Conservation (phyloP, 2,329 filamentous ascomycete species). For the Chrysoporthe austroafricana region DNA sequence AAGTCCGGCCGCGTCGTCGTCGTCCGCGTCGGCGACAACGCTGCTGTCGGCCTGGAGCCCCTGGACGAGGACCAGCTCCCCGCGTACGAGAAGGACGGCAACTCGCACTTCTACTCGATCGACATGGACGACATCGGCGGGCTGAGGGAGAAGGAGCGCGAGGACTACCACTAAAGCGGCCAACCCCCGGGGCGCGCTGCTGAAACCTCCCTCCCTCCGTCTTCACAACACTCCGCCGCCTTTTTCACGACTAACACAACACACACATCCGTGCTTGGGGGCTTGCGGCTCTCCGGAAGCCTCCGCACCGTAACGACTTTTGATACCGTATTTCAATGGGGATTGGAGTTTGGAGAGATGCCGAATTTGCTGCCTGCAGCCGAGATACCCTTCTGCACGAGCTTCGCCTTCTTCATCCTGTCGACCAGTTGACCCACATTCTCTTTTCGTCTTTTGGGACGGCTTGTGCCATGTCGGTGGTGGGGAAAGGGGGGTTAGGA, state of each 20-base stretch:
- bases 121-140: conserved; percentile 95
- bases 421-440: conserved; percentile 24
- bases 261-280: conserved; percentile 21
- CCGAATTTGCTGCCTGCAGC: conserved; percentile 27
- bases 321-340: conserved; percentile 27
- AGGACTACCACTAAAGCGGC: conserved; percentile 37
- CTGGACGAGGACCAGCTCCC: conserved; percentile 80
- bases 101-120: conserved; percentile 84
- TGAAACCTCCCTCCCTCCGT: no score
- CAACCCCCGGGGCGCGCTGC: not conserved
- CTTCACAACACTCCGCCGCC: no score
- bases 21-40: conserved; percentile 85
- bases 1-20: conserved; percentile 89
- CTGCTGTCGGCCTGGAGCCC: conserved; percentile 85
- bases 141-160: conserved; percentile 81
- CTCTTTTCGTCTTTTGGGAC: conserved; percentile 8
- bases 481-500: conserved; percentile 10
- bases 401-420: conserved; percentile 24
- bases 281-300: conserved; percentile 17
- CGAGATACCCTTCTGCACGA: conserved; percentile 26
- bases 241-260: conserved; percentile 5
- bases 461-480: conserved; percentile 4
- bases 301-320: conserved; percentile 26
- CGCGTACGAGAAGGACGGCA: conserved; percentile 83
- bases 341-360: conserved; percentile 27